Evolutionary conservation across 2,329 filamentous ascomycete species (phyloP).

Genomic region (Penicillium sp.): DNA sequence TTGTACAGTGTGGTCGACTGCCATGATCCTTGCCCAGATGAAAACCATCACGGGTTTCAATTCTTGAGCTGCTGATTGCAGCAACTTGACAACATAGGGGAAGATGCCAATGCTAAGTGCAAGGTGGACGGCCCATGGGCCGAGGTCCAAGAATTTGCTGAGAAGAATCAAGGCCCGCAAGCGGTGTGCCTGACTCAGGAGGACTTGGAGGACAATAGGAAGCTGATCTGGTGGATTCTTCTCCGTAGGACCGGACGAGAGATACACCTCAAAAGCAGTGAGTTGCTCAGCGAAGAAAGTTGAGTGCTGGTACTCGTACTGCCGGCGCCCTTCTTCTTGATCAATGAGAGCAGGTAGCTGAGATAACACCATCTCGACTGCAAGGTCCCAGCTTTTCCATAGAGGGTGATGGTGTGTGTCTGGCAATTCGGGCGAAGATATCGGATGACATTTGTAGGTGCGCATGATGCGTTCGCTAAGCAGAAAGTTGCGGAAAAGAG

Average conservation of each 20-base stretch:
- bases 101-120: conserved; percentile 98
- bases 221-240: conserved; percentile 90
- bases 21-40: conserved; percentile 95
- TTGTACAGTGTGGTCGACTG: conserved; percentile 91
- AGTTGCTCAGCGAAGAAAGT: conserved; percentile 96
- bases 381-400: conserved; percentile 97
- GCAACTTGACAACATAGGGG: conserved; percentile 93
- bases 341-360: conserved; percentile 83
- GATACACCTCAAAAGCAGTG: conserved; percentile 94
- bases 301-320: conserved; percentile 91
- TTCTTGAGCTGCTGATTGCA: conserved; percentile 92
- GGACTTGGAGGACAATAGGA: conserved; percentile 90
- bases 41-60: conserved; percentile 99
- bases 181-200: conserved; percentile 92
- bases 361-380: conserved; percentile 88
- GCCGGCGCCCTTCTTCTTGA: conserved; percentile 68
- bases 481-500: conserved; percentile 92
- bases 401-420: conserved; percentile 92
- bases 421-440: conserved; percentile 86
- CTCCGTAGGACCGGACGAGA: conserved; percentile 76
- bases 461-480: conserved; percentile 94
- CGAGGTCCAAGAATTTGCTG: conserved; percentile 89
- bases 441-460: conserved; percentile 91
- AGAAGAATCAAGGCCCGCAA: conserved; percentile 86
- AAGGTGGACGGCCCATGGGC: conserved; percentile 97